A percentile compares a stretch with the other conserved stretches of the same genome.
phyloP scores from a whole-genome alignment of 805 yeast species.

The Wickerhamomyces rabaulensis region DNA sequence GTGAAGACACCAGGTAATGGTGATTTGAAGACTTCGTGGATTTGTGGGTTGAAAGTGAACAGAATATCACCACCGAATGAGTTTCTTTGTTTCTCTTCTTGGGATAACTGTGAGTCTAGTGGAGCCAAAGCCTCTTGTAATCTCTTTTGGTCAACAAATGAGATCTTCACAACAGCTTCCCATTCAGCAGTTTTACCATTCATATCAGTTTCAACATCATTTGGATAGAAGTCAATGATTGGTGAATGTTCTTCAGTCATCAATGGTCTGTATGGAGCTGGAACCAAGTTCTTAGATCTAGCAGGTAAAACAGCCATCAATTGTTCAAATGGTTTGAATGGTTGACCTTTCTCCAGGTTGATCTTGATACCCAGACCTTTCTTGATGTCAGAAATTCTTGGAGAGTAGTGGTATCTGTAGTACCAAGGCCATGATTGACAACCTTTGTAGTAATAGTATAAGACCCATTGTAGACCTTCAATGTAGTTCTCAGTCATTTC shows the following conservation, averaged over 20 bases:
- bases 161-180: conserved; percentile 94
- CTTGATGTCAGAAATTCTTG: conserved; percentile 83
- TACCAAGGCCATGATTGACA: conserved; percentile 97
- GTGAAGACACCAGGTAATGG: conserved; percentile 74
- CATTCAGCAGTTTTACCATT: conserved; percentile 95
- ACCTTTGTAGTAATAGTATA: conserved; percentile 85
- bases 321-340: conserved; percentile 92
- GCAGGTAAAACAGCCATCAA: conserved; percentile 97
- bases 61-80: conserved; percentile 63
- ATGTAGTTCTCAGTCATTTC: conserved; percentile 74
- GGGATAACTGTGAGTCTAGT: conserved; percentile 50
- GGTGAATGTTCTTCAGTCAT: conserved; percentile 88
- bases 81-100: conserved; percentile 73
- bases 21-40: conserved; percentile 58
- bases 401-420: conserved; percentile 85
- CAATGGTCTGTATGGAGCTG: conserved; percentile 67
- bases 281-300: conserved; percentile 76
- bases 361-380: conserved; percentile 64
- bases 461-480: conserved; percentile 96
- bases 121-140: conserved; percentile 71
- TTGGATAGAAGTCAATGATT: conserved; percentile 88
- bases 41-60: conserved; percentile 74
- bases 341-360: conserved; percentile 62
- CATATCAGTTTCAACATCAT: conserved; percentile 79
- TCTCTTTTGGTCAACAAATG: conserved; percentile 84